Conservation (phyloP, 192 early-diverging fungal species). For the Gonapodya sp. region DNA sequence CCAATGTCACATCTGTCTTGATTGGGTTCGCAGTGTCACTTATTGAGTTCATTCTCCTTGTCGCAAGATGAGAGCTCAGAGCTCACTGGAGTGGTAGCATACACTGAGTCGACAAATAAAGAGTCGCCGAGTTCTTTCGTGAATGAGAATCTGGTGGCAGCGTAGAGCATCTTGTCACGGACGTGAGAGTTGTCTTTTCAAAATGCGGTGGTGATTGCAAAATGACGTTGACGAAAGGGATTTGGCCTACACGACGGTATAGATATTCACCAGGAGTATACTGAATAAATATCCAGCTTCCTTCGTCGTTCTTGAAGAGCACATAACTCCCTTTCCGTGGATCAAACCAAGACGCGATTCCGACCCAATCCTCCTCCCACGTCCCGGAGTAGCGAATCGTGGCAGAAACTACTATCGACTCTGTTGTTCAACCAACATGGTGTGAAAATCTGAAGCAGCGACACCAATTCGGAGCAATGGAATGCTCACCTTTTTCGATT, state of each 20-base stretch:
- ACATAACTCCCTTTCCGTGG: background rate
- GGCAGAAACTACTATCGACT: background rate
- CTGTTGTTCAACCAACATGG: background rate
- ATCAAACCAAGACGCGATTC: background rate
- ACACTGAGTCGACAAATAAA: constrained; percentile 71
- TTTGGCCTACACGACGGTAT: too few species aligned
- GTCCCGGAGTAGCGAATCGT: background rate
- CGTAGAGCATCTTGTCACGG: constrained; percentile 91
- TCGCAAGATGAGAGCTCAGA: too few species aligned
- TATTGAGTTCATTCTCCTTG: too few species aligned
- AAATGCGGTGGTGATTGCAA: background rate
- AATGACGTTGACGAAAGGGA: background rate
- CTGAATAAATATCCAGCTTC: background rate
- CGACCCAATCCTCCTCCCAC: constrained; percentile 3
- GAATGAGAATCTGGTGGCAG: constrained; percentile 70
- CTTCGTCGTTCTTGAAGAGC: background rate
- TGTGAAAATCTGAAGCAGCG: too few species aligned
- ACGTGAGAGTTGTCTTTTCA: constrained; percentile 56
- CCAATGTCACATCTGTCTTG: constrained; percentile 38
- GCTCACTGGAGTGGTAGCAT: constrained; percentile 58
- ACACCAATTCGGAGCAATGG: background rate
- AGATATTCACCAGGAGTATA: background rate
- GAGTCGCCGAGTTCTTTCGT: constrained; percentile 70
- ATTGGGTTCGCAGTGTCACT: too few species aligned
- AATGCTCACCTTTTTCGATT: background rate